phyloP scores from a whole-genome alignment of 768 basidiomycete species.

The Hysterangium stoloniferum region DNA sequence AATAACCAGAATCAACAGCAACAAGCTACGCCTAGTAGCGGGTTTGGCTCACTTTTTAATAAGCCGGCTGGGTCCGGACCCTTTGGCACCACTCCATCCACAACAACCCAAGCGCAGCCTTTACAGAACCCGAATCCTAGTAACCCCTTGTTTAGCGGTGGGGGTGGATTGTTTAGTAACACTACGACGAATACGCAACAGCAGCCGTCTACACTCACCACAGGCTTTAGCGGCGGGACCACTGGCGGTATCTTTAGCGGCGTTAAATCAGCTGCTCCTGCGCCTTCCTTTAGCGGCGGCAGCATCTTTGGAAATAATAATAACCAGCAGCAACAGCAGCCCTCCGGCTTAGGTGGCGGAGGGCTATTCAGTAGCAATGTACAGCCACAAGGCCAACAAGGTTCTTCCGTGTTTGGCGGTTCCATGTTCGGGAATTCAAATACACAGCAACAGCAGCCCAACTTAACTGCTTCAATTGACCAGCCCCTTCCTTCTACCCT shows the following conservation, averaged over 20 bases:
- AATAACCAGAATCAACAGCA: slow-evolving; percentile 30
- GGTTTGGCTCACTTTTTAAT: slow-evolving; percentile 5
- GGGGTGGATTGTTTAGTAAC: slow-evolving; percentile 28
- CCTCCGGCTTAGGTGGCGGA: slow-evolving; percentile 25
- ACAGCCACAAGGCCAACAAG: background rate
- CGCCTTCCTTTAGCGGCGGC: slow-evolving; percentile 22
- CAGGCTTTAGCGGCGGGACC: slow-evolving; percentile 32
- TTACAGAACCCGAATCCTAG: slow-evolving; percentile 6
- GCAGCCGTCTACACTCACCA: slow-evolving; percentile 23
- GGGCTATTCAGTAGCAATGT: slow-evolving; percentile 31
- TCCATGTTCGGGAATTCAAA: slow-evolving; percentile 8
- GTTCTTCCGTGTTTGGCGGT: slow-evolving; percentile 2
- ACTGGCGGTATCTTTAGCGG: slow-evolving; percentile 25
- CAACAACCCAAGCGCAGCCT: background rate
- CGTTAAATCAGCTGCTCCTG: slow-evolving; percentile 26
- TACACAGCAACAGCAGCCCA: slow-evolving; percentile 15
- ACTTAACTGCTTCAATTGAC: slow-evolving; percentile 78
- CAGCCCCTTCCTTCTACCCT: slow-evolving; percentile 74
- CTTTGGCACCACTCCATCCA: background rate
- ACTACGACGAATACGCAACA: slow-evolving; percentile 21
- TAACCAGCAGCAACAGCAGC: slow-evolving; percentile 19
- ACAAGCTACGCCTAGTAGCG: slow-evolving; percentile 17
- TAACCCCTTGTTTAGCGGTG: slow-evolving; percentile 14
- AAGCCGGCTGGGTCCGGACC: slow-evolving; percentile 4
- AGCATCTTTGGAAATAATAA: slow-evolving; percentile 27